Percentiles rank a stretch among this genome's conserved stretches.
phyloP scores from a whole-genome alignment of 1,284 basidiomycete genomes.

The Moniliophthora roreri region DNA sequence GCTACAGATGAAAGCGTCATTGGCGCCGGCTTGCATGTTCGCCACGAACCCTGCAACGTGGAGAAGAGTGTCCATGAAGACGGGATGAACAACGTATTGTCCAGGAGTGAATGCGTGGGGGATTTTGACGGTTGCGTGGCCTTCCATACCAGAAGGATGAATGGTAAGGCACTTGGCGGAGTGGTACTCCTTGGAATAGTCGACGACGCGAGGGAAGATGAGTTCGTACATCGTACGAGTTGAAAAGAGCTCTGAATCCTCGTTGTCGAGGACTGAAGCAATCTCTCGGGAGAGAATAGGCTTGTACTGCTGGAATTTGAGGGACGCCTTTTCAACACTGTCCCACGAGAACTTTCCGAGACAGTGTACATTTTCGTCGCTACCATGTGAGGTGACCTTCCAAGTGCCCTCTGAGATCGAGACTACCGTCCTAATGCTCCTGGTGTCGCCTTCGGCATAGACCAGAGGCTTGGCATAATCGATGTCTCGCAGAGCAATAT shows the following conservation, averaged over 20 bases:
- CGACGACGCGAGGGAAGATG: slow-evolving; percentile 66
- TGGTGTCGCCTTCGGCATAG: slow-evolving; percentile 32
- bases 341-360: background rate
- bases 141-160: slow-evolving; percentile 46
- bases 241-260: slow-evolving; percentile 46
- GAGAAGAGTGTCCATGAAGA: slow-evolving; percentile 66
- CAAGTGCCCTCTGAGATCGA: slow-evolving; percentile 43
- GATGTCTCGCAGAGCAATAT: slow-evolving; percentile 41
- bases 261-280: slow-evolving; percentile 27
- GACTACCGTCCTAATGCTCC: slow-evolving; percentile 42
- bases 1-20: slow-evolving; percentile 64
- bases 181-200: slow-evolving; percentile 59
- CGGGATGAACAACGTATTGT: slow-evolving; percentile 44
- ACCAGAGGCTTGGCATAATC: slow-evolving; percentile 58
- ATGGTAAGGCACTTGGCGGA: slow-evolving; percentile 56
- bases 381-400: slow-evolving; percentile 37
- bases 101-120: slow-evolving; percentile 28
- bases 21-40: slow-evolving; percentile 49
- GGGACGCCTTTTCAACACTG: slow-evolving; percentile 14
- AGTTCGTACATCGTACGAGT: slow-evolving; percentile 61
- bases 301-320: slow-evolving; percentile 39
- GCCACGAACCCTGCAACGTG: slow-evolving; percentile 69
- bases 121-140: slow-evolving; percentile 47
- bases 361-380: background rate
- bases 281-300: slow-evolving; percentile 37